phyloP scores from a whole-genome alignment of 768 basidiomycete genomes.

The Amanita polypyramis region DNA sequence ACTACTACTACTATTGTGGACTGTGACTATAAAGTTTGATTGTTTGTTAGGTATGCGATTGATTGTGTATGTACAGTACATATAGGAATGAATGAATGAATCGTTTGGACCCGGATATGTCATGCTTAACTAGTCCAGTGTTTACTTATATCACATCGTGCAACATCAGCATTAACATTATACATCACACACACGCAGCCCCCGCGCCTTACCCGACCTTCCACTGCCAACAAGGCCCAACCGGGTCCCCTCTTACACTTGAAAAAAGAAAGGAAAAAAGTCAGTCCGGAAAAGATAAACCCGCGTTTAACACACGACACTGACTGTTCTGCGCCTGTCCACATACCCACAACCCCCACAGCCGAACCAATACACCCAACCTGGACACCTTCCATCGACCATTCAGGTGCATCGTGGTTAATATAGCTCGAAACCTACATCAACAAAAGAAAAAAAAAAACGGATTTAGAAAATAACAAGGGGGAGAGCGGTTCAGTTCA shows the following conservation, averaged over 20 bases:
- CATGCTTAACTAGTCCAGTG: too few relatives aligned
- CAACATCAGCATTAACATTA: too few relatives aligned
- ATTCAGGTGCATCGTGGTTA: conserved; percentile 27
- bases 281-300: not conserved
- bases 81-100: too few relatives aligned
- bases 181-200: too few relatives aligned
- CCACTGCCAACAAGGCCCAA: conserved; percentile 26
- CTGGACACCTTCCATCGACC: conserved; percentile 48
- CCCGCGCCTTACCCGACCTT: conserved; percentile 6
- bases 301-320: too few relatives aligned
- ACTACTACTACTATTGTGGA: too few relatives aligned
- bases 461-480: not conserved
- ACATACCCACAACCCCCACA: conserved; percentile 39
- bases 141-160: too few relatives aligned
- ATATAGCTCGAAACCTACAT: conserved; percentile 15
- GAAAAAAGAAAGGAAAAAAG: conserved; percentile 3
- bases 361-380: conserved; percentile 45
- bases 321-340: conserved; percentile 45
- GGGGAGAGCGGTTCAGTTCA: too few relatives aligned
- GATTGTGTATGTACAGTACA: too few relatives aligned
- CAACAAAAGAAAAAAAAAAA: not conserved
- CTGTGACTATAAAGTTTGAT: too few relatives aligned
- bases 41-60: too few relatives aligned
- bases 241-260: conserved; percentile 20
- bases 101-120: too few relatives aligned